Conservation (phyloP, 2,329 filamentous ascomycete genomes). For the Ophiostoma sp. region DNA sequence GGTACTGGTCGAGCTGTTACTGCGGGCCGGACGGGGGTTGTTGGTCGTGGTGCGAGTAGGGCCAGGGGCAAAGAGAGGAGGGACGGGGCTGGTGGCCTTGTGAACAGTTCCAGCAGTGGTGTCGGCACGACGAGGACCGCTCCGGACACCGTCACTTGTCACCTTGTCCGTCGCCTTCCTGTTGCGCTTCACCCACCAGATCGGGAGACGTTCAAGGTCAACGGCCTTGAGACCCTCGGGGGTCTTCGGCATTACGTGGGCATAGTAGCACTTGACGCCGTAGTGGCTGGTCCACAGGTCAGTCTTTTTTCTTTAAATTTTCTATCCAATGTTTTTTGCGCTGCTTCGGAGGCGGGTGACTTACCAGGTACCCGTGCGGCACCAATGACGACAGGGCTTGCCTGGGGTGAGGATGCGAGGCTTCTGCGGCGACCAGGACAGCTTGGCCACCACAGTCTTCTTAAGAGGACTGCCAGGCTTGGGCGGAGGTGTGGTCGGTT, state of each 20-base stretch:
- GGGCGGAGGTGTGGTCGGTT: background rate
- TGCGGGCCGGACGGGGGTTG: background rate
- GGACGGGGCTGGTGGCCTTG: background rate
- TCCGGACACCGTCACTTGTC: background rate
- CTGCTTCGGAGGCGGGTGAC: background rate
- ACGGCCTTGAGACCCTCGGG: constrained; percentile 43
- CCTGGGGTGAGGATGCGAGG: constrained; percentile 25
- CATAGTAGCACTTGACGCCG: constrained; percentile 45
- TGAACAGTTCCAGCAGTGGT: background rate
- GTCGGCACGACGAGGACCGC: background rate
- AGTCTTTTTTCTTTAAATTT: background rate
- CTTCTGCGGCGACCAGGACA: background rate
- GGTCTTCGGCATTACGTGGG: constrained; percentile 51
- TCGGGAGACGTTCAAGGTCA: constrained; percentile 45
- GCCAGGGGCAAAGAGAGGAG: too few relatives aligned
- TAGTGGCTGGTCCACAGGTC: constrained; percentile 39
- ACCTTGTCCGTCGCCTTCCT: background rate
- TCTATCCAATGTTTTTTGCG: too few relatives aligned
- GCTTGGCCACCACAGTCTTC: background rate
- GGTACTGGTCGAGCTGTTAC: background rate
- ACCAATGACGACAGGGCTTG: constrained; percentile 49
- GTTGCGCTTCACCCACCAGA: constrained; percentile 42
- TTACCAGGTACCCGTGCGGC: constrained; percentile 45
- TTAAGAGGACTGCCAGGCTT: background rate
- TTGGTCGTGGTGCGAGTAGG: background rate